Percentiles rank a stretch among this genome's conserved stretches.
Conservation (phyloP, 805 yeast species). For the Saccharomycopsis lassenensis region DNA sequence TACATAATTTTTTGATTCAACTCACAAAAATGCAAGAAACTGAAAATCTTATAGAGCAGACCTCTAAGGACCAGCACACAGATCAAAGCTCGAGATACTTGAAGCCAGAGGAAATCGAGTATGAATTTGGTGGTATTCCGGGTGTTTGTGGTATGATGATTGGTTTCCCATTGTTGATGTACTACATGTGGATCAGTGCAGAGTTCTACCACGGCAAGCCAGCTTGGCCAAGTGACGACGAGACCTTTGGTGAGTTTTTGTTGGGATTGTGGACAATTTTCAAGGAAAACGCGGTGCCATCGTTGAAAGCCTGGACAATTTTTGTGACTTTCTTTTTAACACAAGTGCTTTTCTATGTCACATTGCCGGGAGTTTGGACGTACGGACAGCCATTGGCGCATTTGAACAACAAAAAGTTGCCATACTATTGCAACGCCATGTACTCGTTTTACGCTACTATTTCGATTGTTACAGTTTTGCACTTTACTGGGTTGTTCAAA, state of each 20-base stretch:
- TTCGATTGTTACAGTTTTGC: constrained; percentile 46
- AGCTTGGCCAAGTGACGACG: constrained; percentile 53
- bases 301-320: constrained; percentile 50
- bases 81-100: constrained; percentile 22
- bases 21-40: neutral
- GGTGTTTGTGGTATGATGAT: constrained; percentile 89
- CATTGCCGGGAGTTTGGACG: constrained; percentile 89
- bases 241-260: constrained; percentile 42
- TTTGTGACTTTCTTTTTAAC: constrained; percentile 58
- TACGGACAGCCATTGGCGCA: constrained; percentile 90
- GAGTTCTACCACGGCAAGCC: constrained; percentile 64
- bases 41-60: neutral
- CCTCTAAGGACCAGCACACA: neutral
- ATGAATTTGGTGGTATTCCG: constrained; percentile 87
- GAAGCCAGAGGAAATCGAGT: constrained; percentile 47
- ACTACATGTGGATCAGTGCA: constrained; percentile 92
- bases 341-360: constrained; percentile 68
- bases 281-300: constrained; percentile 45
- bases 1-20: neutral
- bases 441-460: constrained; percentile 68
- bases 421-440: constrained; percentile 89
- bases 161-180: constrained; percentile 90
- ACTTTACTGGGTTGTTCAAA: constrained; percentile 64
- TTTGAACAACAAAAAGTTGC: constrained; percentile 66
- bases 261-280: constrained; percentile 34